phyloP scores from a whole-genome alignment of 257 asterid genomes.

The Solanum neorickii region DNA sequence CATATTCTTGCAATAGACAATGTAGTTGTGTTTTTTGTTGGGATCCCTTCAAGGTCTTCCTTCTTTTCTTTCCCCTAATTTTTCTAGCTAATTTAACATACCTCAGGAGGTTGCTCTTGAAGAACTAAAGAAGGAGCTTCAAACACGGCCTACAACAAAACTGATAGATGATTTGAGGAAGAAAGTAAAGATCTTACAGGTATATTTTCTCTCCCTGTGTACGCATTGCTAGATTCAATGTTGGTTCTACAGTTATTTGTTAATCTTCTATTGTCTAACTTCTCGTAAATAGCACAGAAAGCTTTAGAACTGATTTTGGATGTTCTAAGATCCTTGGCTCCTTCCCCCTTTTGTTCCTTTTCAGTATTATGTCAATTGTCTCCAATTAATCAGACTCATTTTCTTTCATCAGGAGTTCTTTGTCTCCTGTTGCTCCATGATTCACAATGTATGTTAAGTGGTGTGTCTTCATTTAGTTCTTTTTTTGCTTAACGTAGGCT shows the following conservation, averaged over 20 bases:
- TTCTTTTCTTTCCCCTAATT: not conserved
- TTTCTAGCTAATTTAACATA: not conserved
- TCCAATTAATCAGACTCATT: not conserved
- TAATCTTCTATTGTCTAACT: not conserved
- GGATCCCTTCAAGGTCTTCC: not conserved
- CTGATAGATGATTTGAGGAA: constrained; percentile 84
- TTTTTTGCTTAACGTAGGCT: constrained; percentile 38
- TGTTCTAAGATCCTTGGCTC: not conserved
- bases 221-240: not conserved
- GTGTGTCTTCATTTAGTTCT: not conserved
- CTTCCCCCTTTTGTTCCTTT: not conserved
- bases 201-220: not conserved
- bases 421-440: not conserved
- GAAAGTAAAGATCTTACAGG: constrained; percentile 97
- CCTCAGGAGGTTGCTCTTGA: constrained; percentile 66
- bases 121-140: constrained; percentile 79
- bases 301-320: not conserved
- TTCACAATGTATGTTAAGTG: not conserved
- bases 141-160: constrained; percentile 75
- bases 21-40: not conserved
- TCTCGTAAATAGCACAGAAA: not conserved
- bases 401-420: not conserved
- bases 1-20: not conserved
- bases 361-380: not conserved
- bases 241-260: not conserved